Percentiles rank a stretch among this genome's conserved stretches.
Evolutionary conservation across 768 basidiomycete species (phyloP).

Genomic region (Suillus variegatus): DNA sequence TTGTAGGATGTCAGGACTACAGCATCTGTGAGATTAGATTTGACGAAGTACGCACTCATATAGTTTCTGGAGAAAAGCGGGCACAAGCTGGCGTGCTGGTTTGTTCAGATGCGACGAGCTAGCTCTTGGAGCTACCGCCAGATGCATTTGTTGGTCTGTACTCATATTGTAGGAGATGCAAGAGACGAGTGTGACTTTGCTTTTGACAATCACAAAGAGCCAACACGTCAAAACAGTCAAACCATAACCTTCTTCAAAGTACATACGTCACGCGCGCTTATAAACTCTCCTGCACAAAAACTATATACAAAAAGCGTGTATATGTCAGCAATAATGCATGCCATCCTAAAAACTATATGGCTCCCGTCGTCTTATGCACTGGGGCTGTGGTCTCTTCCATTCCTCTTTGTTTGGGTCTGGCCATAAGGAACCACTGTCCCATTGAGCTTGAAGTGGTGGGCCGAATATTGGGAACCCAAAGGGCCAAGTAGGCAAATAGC

Average conservation of each 20-base stretch:
- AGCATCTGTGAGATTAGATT: conserved; percentile 13
- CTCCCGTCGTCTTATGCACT: conserved; percentile 16
- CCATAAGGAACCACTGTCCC: background rate
- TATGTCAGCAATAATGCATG: background rate
- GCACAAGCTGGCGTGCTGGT: conserved; percentile 55
- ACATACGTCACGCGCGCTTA: background rate
- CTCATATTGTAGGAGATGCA: conserved; percentile 34
- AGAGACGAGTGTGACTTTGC: background rate
- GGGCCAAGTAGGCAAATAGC: conserved; percentile 29
- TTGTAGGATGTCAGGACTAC: conserved; percentile 12
- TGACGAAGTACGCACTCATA: conserved; percentile 66
- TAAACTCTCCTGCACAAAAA: background rate
- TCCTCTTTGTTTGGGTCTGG: conserved; percentile 9
- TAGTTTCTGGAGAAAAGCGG: conserved; percentile 91
- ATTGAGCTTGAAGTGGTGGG: background rate
- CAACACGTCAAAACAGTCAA: conserved; percentile 2
- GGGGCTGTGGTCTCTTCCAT: conserved; percentile 27
- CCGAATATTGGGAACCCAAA: background rate
- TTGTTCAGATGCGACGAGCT: conserved; percentile 44
- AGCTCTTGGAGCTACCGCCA: conserved; percentile 46
- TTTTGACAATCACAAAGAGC: background rate
- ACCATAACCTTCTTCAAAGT: background rate
- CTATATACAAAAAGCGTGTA: background rate
- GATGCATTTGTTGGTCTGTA: conserved; percentile 57
- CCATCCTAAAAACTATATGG: conserved; percentile 11